Evolutionary conservation across 208 protist genomes (phyloP), one percentile per base, ranked within the genome.

Genomic region (Wallacemonas sp.): DNA sequence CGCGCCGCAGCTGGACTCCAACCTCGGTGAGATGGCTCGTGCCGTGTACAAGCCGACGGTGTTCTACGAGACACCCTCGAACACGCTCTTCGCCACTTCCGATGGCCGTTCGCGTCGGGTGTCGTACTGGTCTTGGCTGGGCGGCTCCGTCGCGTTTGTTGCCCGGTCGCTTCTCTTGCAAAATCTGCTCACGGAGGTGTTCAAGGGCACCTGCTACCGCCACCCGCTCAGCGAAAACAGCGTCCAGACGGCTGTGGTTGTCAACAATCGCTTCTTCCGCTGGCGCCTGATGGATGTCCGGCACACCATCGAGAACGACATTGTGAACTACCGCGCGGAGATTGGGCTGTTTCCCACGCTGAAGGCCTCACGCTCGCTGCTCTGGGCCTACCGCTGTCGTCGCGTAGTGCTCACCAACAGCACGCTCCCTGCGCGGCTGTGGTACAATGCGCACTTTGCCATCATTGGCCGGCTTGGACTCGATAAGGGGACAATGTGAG

Each of bases 381-480:
- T 79, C 26, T 64, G 76, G 11, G 86, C 83, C 8, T 94, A 86
- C 50, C 59, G 71, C 49, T 80, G 76, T 36, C 61, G 70, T 23
- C 59, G 78, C n/a, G 32, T 87, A 22, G 86, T 94, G 12, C 72
- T 89, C 65, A 71, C 79, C 22, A 57, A 65, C 41, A 79, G 77
- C 25, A 79, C 78, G 4, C 50, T 81, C 18, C 79, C 71, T 0
- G 79, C 67, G 23, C 52, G 74, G 22, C 4, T 84, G 50, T 95
- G 85, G 84, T 95, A 95, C 65, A 44, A 65, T 36, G 45, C 71
- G 23, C 79, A 94, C 67, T 92, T 92, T 64, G 32, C 65, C n/a
- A 16, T 86, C 42, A 81, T 94, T 45, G 62, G 72, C 28, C 39
- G 64, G 1, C 64, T 88, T 16, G 72, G 76, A 10, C 63, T 81